These are phyloP conservation scores for Evansstolkia leycettana DNA, from an alignment of 495 filamentous ascomycete genomes.

Conservation along the genomic window DNA sequence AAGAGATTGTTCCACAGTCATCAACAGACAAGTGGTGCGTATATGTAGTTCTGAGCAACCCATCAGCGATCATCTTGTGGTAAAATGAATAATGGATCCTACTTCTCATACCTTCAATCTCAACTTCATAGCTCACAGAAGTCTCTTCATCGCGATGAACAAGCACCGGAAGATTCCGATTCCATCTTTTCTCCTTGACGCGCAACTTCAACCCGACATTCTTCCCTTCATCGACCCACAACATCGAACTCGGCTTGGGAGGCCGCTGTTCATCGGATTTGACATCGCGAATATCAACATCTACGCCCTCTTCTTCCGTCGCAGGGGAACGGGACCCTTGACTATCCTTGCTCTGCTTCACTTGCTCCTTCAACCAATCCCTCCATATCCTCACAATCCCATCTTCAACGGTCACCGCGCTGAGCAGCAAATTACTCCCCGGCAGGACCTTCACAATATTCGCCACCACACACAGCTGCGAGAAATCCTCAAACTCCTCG, in stretches of 20 bases:
- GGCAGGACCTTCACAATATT: slow-evolving; percentile 58
- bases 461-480: slow-evolving; percentile 54
- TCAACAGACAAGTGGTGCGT: slow-evolving; percentile 42
- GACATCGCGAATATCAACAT: not conserved
- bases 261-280: slow-evolving; percentile 3
- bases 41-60: slow-evolving; percentile 42
- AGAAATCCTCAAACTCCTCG: slow-evolving; percentile 56
- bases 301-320: no score
- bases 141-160: slow-evolving; percentile 41
- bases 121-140: slow-evolving; percentile 45
- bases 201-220: slow-evolving; percentile 46
- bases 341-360: slow-evolving; percentile 7
- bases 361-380: slow-evolving; percentile 48
- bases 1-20: slow-evolving; percentile 44
- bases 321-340: not conserved
- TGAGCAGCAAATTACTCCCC: slow-evolving; percentile 39
- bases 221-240: slow-evolving; percentile 46
- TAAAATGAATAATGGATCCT: no score
- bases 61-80: no score
- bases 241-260: no score
- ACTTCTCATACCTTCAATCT: slow-evolving; percentile 45
- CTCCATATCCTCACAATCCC: slow-evolving; percentile 54
- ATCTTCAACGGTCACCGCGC: slow-evolving; percentile 49
- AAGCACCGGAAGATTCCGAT: slow-evolving; percentile 24
- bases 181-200: slow-evolving; percentile 29